Evolutionary conservation across 192 early-diverging fungal species (phyloP).

Genomic region (Linnemannia zychae): DNA sequence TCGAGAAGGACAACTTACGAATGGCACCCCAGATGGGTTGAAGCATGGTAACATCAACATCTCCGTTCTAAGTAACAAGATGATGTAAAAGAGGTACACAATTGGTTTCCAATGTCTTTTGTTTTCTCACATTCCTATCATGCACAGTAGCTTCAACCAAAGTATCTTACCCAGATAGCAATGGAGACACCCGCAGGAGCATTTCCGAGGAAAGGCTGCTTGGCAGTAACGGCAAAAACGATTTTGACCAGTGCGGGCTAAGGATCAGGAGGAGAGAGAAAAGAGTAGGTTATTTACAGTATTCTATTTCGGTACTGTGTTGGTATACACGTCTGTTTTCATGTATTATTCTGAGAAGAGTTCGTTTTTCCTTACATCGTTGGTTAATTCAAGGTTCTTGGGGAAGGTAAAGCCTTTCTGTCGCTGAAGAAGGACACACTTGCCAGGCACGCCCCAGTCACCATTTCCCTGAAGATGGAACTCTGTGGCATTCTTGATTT

Average conservation of each 20-base stretch:
- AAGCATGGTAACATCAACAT: constrained; percentile 17
- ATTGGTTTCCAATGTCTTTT: neutral
- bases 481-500: constrained; percentile 8
- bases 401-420: constrained; percentile 6
- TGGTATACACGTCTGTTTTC: neutral
- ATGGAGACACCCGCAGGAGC: constrained; percentile 19
- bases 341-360: too few relatives aligned
- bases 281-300: neutral
- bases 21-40: constrained; percentile 27
- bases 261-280: neutral
- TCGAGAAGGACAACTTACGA: constrained; percentile 16
- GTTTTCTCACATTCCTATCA: neutral
- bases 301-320: neutral
- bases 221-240: constrained; percentile 15
- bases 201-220: neutral
- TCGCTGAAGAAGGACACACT: constrained; percentile 25
- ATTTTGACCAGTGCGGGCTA: neutral
- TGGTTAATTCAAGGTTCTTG: neutral
- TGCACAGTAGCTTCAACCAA: neutral
- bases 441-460: constrained; percentile 18
- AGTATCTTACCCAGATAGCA: constrained; percentile 31
- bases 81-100: neutral
- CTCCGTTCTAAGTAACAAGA: neutral
- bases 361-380: constrained; percentile 4
- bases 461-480: constrained; percentile 20